Evolutionary conservation across 306 rosid species (phyloP).

Genomic region (Begonia peltatifolia): DNA sequence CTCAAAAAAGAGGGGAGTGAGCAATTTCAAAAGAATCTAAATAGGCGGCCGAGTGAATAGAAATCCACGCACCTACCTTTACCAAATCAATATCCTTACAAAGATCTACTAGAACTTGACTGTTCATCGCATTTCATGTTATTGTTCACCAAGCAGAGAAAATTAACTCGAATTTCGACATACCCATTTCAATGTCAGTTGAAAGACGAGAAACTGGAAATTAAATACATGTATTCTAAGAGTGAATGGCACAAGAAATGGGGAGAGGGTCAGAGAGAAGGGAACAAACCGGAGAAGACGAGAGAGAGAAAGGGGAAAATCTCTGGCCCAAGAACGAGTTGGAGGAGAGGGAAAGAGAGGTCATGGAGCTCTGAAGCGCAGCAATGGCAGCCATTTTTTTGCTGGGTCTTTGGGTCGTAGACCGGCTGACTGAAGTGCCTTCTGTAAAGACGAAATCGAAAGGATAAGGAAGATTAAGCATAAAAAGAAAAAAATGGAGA

Average conservation of each 20-base stretch:
- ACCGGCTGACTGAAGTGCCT: background rate
- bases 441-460: background rate
- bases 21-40: no score
- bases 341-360: constrained; percentile 58
- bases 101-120: no score
- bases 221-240: background rate
- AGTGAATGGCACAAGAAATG: background rate
- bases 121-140: background rate
- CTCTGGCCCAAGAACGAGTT: constrained; percentile 80
- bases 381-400: constrained; percentile 75
- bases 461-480: no score
- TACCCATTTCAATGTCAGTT: background rate
- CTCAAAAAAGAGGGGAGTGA: no score
- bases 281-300: constrained; percentile 28
- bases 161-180: background rate
- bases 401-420: constrained; percentile 8
- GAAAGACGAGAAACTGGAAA: background rate
- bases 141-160: background rate
- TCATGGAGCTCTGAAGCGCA: constrained; percentile 67
- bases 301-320: constrained; percentile 37
- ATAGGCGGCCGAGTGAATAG: no score
- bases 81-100: no score
- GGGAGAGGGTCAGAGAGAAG: background rate
- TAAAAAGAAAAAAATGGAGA: no score
- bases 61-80: no score